These are phyloP conservation scores for Cerioporus squamosus DNA, from an alignment of 1,284 basidiomycete genomes.

Conservation along the genomic window DNA sequence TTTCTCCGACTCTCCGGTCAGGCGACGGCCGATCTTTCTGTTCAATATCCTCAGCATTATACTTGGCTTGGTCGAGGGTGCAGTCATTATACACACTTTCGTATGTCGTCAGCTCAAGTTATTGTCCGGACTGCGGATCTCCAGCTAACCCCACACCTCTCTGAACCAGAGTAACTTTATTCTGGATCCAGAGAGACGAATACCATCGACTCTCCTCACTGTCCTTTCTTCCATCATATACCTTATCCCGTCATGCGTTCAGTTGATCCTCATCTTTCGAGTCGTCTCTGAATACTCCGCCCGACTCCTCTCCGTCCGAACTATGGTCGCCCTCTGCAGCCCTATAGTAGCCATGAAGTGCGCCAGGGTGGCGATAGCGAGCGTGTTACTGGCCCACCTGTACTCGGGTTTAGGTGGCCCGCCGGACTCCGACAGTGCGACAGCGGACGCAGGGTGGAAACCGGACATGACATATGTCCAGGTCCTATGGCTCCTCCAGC, in stretches of 20 bases:
- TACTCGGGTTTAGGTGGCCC: no score
- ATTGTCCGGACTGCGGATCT: no score
- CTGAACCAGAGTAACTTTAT: background rate
- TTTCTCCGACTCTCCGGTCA: constrained; percentile 24
- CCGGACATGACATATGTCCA: constrained; percentile 5
- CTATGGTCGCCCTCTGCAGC: constrained; percentile 5
- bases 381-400: background rate
- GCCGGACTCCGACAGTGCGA: background rate
- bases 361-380: background rate
- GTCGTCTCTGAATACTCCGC: constrained; percentile 28
- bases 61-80: constrained; percentile 15
- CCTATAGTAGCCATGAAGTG: background rate
- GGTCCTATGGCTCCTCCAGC: constrained; percentile 34
- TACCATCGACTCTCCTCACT: background rate
- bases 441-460: no score
- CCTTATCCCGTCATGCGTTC: constrained; percentile 23
- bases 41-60: constrained; percentile 27
- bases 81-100: background rate
- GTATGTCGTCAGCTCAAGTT: no score
- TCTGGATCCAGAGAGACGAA: background rate
- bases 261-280: constrained; percentile 30
- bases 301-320: background rate
- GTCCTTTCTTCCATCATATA: constrained; percentile 2
- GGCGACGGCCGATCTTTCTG: constrained; percentile 32
- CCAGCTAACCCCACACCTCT: no score